These are phyloP conservation scores for Thalassiosira exigua DNA, from an alignment of 352 stramenopile species.

Conservation along the genomic window DNA sequence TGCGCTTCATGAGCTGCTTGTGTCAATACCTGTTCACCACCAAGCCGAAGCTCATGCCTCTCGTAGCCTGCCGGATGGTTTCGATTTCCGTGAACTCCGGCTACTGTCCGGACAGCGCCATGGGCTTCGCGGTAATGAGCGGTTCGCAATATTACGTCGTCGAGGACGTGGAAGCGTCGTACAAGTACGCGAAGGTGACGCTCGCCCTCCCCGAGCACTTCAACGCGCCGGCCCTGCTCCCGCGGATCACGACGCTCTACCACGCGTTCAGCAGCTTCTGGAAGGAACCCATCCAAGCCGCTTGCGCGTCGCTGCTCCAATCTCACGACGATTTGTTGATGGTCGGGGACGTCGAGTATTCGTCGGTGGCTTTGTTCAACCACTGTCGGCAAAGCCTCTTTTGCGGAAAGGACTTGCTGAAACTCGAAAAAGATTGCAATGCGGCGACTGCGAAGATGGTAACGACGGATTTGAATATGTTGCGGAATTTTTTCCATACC, in stretches of 20 bases:
- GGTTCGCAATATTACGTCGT: background rate
- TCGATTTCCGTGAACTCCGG: slow-evolving; percentile 12
- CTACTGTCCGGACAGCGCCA: background rate
- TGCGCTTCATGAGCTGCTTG: slow-evolving; percentile 7
- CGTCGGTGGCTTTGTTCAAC: background rate
- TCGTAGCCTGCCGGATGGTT: slow-evolving; percentile 15
- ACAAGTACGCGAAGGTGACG: slow-evolving; percentile 10
- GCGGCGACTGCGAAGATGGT: slow-evolving; percentile 7
- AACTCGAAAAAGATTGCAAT: slow-evolving; percentile 6
- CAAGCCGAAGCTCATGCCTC: background rate
- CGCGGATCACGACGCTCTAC: slow-evolving; percentile 8
- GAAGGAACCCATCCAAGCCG: slow-evolving; percentile 38
- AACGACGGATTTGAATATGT: background rate
- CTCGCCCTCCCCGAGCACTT: slow-evolving; percentile 11
- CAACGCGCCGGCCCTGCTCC: background rate
- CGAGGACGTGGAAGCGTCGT: slow-evolving; percentile 26
- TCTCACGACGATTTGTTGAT: slow-evolving; percentile 16
- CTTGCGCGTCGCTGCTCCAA: slow-evolving; percentile 5
- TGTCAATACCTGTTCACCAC: background rate
- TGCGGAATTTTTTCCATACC: background rate
- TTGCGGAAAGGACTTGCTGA: slow-evolving; percentile 12
- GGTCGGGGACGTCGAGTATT: slow-evolving; percentile 22
- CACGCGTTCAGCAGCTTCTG: slow-evolving; percentile 5
- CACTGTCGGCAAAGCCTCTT: slow-evolving; percentile 15
- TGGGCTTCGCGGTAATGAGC: background rate